phyloP scores from a whole-genome alignment of 352 stramenopile species.

The Globisporangium viniferum region DNA sequence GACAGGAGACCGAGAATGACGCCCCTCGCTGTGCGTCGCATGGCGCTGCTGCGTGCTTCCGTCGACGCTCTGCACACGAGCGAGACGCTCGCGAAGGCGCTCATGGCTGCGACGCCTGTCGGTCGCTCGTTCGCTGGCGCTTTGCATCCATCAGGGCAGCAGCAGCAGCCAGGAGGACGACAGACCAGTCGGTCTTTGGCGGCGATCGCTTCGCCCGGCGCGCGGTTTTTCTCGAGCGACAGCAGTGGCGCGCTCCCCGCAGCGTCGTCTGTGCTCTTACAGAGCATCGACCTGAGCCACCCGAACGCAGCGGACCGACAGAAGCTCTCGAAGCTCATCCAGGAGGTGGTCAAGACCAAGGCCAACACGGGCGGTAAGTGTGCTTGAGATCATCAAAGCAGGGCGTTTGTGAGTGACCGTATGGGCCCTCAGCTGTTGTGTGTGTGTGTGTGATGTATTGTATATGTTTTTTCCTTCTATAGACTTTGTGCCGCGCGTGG shows the following conservation, averaged over 20 bases:
- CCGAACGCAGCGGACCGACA: conserved; percentile 30
- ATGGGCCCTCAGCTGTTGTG: too few relatives aligned
- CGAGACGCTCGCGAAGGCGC: neutral
- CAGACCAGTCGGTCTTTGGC: neutral
- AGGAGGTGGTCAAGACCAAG: conserved; percentile 68
- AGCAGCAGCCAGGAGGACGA: neutral
- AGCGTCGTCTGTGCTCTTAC: conserved; percentile 43
- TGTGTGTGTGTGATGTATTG: too few relatives aligned
- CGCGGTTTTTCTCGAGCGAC: neutral
- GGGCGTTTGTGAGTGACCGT: too few relatives aligned
- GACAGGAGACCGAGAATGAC: neutral
- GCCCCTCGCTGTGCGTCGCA: neutral
- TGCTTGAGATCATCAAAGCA: too few relatives aligned
- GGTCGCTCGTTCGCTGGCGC: neutral
- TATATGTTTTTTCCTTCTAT: too few relatives aligned
- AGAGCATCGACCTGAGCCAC: conserved; percentile 45
- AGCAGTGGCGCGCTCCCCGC: conserved; percentile 16
- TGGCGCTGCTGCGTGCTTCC: neutral
- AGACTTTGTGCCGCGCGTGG: conserved; percentile 80
- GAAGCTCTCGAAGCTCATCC: conserved; percentile 64
- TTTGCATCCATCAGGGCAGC: neutral
- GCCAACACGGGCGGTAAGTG: conserved; percentile 54
- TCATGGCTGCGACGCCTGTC: neutral
- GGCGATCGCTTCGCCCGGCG: neutral
- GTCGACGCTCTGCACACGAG: neutral